phyloP scores from a whole-genome alignment of 2,329 filamentous ascomycete species.

The Zasmidium cellare region DNA sequence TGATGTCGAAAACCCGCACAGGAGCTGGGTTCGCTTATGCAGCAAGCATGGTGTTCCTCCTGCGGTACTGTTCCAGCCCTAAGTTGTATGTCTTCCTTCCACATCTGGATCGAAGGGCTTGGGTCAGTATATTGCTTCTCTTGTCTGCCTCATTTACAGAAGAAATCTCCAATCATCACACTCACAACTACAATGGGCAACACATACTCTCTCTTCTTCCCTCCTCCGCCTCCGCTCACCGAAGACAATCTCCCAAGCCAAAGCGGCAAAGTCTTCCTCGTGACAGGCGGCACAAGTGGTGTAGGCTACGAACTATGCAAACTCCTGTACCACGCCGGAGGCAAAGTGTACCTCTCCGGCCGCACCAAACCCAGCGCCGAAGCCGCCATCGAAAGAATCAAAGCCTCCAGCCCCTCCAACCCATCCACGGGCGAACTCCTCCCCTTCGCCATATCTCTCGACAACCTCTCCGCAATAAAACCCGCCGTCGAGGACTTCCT shows the following conservation, averaged over 20 bases:
- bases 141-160: no score
- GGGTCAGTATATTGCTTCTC: no score
- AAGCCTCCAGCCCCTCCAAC: slow-evolving; percentile 30
- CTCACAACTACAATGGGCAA: no score
- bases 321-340: slow-evolving; percentile 56
- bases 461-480: slow-evolving; percentile 35
- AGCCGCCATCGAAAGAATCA: slow-evolving; percentile 48
- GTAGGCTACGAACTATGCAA: slow-evolving; percentile 55
- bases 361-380: slow-evolving; percentile 48
- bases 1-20: no score
- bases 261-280: slow-evolving; percentile 46
- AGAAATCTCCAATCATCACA: no score
- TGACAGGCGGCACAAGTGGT: slow-evolving; percentile 52
- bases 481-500: slow-evolving; percentile 34
- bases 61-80: no score
- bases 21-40: no score
- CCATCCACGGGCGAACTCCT: slow-evolving; percentile 41
- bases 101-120: no score
- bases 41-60: no score
- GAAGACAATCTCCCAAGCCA: slow-evolving; percentile 45
- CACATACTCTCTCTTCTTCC: slow-evolving; percentile 12
- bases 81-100: no score
- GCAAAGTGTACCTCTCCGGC: slow-evolving; percentile 57
- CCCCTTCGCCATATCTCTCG: slow-evolving; percentile 47
- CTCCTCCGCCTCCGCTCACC: slow-evolving; percentile 41